Evolutionary conservation across 495 filamentous ascomycete species (phyloP), one percentile per base, ranked within the genome.

Genomic region (Lophium mytilinum): DNA sequence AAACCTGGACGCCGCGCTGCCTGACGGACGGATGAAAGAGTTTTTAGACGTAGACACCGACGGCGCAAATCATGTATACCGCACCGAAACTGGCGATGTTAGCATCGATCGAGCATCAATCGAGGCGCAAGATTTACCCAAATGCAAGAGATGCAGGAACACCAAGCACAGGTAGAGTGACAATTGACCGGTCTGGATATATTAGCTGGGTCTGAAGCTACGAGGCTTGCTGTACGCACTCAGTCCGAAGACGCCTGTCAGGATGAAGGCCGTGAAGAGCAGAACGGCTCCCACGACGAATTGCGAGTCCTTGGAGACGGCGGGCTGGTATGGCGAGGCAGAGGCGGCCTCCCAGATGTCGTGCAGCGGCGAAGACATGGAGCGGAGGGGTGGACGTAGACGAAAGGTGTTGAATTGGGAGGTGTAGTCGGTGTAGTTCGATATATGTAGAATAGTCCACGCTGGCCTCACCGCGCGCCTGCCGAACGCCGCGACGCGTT

Each of bases 31-130:
- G 40, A 63, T 49, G 56, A 54, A 56, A 60, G 15, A 24, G 5
- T 2, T 30, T 48, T 76, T 83, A 98, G 73, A 98, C 93, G 84
- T 98, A 98, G 68, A 98, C 94, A 67, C 93, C 93, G 69, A 90
- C 93, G 19, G 90, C 93, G 73, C 93, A 98, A 69, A 98, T 96
- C 84, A 95, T 92, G 78, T 89, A 95, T 18, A 97, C 90, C 45
- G 92, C 87, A 60, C 94, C 93, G 70, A 96, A 90, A 41, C 93
- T 98, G 68, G 1, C 1, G 10, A 35, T 6, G 15, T 62, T 34
- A 59, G 42, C 40, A 12, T 57, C 54, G 60, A 67, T 42, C 43
- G 36, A 11, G 30, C 18, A 15, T 18, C 45, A 37, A 49, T 33
- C 45, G 35, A 37, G 37, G 33, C 24, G 18, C 8, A 9, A 3